These are phyloP conservation scores for Verticillium tricorpus DNA, from an alignment of 2,329 filamentous ascomycete species.

Conservation along the genomic window DNA sequence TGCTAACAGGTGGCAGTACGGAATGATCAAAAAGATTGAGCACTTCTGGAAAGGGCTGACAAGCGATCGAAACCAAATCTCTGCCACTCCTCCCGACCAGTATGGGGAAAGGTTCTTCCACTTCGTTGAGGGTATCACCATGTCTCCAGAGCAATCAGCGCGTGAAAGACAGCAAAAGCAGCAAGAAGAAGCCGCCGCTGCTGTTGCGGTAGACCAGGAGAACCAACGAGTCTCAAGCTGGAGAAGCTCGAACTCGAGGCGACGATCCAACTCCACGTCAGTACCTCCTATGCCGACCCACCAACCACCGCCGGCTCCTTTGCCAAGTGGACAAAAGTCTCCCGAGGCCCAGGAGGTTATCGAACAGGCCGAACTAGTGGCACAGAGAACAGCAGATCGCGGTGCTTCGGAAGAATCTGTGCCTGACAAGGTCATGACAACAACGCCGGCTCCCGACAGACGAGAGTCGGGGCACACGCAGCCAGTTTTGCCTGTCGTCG, in stretches of 20 bases:
- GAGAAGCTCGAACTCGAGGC: slow-evolving; percentile 26
- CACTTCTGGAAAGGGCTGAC: slow-evolving; percentile 96
- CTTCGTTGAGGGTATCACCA: slow-evolving; percentile 87
- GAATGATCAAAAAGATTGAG: slow-evolving; percentile 88
- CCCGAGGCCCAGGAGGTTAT: slow-evolving; percentile 36
- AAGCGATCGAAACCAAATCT: slow-evolving; percentile 80
- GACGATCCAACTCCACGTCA: slow-evolving; percentile 16
- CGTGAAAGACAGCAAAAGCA: slow-evolving; percentile 59
- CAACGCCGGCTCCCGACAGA: slow-evolving; percentile 33
- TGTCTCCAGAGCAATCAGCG: slow-evolving; percentile 79
- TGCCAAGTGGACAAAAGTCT: slow-evolving; percentile 21
- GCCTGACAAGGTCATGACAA: slow-evolving; percentile 55
- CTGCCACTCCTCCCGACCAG: slow-evolving; percentile 80
- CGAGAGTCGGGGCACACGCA: slow-evolving; percentile 54
- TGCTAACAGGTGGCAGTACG: slow-evolving; percentile 59
- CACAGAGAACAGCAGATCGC: slow-evolving; percentile 25
- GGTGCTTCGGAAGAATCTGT: slow-evolving; percentile 42
- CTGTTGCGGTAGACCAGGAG: slow-evolving; percentile 25
- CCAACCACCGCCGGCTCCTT: slow-evolving; percentile 36
- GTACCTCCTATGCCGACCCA: slow-evolving; percentile 42
- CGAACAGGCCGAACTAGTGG: slow-evolving; percentile 33
- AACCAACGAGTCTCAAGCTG: slow-evolving; percentile 31
- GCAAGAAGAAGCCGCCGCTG: slow-evolving; percentile 49
- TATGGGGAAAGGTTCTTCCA: slow-evolving; percentile 93
- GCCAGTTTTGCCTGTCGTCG: slow-evolving; percentile 71